phyloP scores from a whole-genome alignment of 495 filamentous ascomycete genomes.

The Lepraria neglecta region DNA sequence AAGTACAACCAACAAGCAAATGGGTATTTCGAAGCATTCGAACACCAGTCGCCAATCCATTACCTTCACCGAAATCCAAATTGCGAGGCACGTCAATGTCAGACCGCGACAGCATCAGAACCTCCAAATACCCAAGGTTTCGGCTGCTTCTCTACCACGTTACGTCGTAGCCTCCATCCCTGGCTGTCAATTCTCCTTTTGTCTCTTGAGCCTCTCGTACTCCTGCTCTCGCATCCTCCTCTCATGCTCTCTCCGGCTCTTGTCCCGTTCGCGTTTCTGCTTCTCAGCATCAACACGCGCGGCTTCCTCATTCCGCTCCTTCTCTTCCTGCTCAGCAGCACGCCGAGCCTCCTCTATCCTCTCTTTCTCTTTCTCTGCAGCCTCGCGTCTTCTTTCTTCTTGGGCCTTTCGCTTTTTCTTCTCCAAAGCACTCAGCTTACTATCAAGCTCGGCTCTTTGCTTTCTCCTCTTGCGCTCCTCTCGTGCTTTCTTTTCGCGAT shows the following conservation, averaged over 20 bases:
- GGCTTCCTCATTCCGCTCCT: conserved; percentile 37
- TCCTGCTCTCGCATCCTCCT: conserved; percentile 29
- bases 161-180: too few species aligned
- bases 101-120: conserved; percentile 1
- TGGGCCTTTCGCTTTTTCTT: neutral
- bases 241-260: conserved; percentile 35
- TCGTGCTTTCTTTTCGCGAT: conserved; percentile 38
- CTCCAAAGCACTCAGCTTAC: neutral
- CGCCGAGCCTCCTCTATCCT: neutral
- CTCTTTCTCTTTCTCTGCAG: conserved; percentile 3
- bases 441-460: conserved; percentile 12
- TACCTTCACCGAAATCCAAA: too few species aligned
- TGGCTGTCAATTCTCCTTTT: neutral
- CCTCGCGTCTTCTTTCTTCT: neutral
- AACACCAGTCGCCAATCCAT: too few species aligned
- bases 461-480: conserved; percentile 37
- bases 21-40: too few species aligned
- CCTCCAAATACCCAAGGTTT: neutral
- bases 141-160: neutral
- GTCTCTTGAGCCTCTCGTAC: neutral
- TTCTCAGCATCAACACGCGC: conserved; percentile 30
- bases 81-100: too few species aligned
- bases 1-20: too few species aligned
- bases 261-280: conserved; percentile 40
- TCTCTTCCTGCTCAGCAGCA: conserved; percentile 1